Conservation (phyloP, 2,329 filamentous ascomycete species). For the Chaetothyriales sp. region DNA sequence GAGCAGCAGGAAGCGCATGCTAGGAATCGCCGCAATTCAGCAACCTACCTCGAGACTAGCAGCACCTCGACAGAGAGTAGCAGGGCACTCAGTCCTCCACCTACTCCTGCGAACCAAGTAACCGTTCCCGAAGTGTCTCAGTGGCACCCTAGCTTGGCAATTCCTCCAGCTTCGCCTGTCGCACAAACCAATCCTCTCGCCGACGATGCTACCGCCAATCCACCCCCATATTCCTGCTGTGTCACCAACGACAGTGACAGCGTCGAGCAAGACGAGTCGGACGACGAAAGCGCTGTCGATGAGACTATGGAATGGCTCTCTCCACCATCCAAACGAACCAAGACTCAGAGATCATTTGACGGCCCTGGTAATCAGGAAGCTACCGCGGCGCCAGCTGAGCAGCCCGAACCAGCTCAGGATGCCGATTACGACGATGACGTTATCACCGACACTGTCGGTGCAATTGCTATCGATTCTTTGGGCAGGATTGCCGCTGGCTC, state of each 20-base stretch:
- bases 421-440: slow-evolving; percentile 34
- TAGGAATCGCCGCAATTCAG: background rate
- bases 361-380: slow-evolving; percentile 3
- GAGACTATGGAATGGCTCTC: slow-evolving; percentile 7
- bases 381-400: background rate
- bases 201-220: background rate
- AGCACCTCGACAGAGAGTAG: background rate
- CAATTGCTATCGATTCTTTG: slow-evolving; percentile 73
- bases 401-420: background rate
- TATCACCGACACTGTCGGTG: slow-evolving; percentile 87
- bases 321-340: slow-evolving; percentile 8
- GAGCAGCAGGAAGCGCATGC: slow-evolving; percentile 31
- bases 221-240: background rate
- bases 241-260: slow-evolving; percentile 1
- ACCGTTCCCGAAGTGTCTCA: background rate
- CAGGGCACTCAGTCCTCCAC: slow-evolving; percentile 1
- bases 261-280: background rate
- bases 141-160: slow-evolving; percentile 1
- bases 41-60: background rate
- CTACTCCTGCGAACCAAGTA: background rate
- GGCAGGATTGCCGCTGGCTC: slow-evolving; percentile 88
- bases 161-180: background rate
- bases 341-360: slow-evolving; percentile 9
- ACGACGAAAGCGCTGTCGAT: slow-evolving; percentile 6
- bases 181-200: background rate